A percentile compares a stretch with the other conserved stretches of the same genome.
phyloP scores from a whole-genome alignment of 2,329 filamentous ascomycete species.

The Colletotrichum lini region DNA sequence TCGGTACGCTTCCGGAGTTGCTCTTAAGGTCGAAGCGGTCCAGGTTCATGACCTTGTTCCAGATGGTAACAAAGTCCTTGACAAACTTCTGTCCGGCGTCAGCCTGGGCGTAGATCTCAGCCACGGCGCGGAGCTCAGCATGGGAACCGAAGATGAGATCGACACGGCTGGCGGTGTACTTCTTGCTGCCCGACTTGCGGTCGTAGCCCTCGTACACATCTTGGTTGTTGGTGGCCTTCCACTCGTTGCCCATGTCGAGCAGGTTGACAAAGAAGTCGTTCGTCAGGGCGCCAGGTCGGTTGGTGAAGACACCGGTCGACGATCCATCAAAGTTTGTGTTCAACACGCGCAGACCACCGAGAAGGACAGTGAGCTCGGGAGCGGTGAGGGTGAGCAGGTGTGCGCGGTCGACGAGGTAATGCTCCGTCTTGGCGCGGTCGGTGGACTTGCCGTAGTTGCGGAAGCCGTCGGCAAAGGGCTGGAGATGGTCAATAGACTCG shows the following conservation, averaged over 20 bases:
- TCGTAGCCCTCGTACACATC: constrained; percentile 76
- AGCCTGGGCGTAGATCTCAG: constrained; percentile 77
- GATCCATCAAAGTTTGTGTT: constrained; percentile 81
- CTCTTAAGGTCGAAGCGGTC: constrained; percentile 76
- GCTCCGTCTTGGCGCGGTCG: constrained; percentile 74
- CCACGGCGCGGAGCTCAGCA: constrained; percentile 78
- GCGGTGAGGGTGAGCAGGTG: constrained; percentile 78
- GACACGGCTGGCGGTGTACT: constrained; percentile 78
- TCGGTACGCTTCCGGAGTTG: constrained; percentile 13
- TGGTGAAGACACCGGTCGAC: constrained; percentile 76
- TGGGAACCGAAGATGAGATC: constrained; percentile 83
- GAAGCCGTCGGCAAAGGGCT: constrained; percentile 82
- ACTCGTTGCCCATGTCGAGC: constrained; percentile 75
- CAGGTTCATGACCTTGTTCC: constrained; percentile 82
- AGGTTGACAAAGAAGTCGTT: constrained; percentile 90
- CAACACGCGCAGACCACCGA: constrained; percentile 80
- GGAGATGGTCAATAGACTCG: constrained; percentile 74
- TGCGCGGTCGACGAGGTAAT: constrained; percentile 80
- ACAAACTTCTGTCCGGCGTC: constrained; percentile 76
- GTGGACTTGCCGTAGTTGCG: constrained; percentile 81
- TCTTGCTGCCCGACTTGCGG: constrained; percentile 75
- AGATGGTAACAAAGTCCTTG: constrained; percentile 79
- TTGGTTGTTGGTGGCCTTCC: constrained; percentile 68
- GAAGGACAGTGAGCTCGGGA: constrained; percentile 78
- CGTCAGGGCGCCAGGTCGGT: constrained; percentile 76